Evolutionary conservation across 1,284 basidiomycete species (phyloP), one percentile per base, ranked within the genome.

Genomic region (Ceratobasidium sp.): DNA sequence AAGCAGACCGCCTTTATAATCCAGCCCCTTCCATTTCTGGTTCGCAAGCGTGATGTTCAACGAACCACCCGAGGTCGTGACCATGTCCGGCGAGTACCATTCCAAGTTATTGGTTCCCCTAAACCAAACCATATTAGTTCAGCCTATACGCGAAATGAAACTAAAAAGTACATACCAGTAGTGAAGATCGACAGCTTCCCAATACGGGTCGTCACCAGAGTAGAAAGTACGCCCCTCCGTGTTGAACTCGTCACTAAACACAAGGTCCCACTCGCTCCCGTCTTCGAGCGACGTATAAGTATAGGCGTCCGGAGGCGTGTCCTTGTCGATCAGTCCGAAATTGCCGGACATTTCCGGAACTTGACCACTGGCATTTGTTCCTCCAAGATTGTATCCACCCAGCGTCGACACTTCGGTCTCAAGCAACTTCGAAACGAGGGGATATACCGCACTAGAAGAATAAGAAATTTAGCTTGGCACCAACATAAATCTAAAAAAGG

Each of bases 31-130:
- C 72, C 89, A 89, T 7, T 82, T 77, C 1, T 82, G 81, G 74
- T 86, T 83, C 73, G 89, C 88, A 85, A 95, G 87, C 1, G 88
- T 89, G 77, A 96, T 91, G 52, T 89, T 86, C 44, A 96, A 84
- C 26, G 84, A 81, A 1, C 95, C 95, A 75, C 87, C 83, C 47
- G 83, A 79, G 0, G 95, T 97, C 1, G 88, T 91, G 66, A 94
- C 82, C 72, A 91, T 89, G n/a, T 82, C 82, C 0, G 95, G 86
- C 11, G 71, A 73, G 47, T 95, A 92, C 90, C 91, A 93, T 79
- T 93, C 91, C 74, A 87, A 74, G 30, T 79, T 79, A 55, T 69
- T 72, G n/a, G 75, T 77, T 3, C 74, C 74, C 76, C 76, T 76
- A 43, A 50, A 75, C 23, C 13, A 54, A 16, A 32, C 9, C 2